Evolutionary conservation across 768 basidiomycete species (phyloP), one percentile per base, ranked within the genome.

Genomic region (Stropharia rugosoannulata): DNA sequence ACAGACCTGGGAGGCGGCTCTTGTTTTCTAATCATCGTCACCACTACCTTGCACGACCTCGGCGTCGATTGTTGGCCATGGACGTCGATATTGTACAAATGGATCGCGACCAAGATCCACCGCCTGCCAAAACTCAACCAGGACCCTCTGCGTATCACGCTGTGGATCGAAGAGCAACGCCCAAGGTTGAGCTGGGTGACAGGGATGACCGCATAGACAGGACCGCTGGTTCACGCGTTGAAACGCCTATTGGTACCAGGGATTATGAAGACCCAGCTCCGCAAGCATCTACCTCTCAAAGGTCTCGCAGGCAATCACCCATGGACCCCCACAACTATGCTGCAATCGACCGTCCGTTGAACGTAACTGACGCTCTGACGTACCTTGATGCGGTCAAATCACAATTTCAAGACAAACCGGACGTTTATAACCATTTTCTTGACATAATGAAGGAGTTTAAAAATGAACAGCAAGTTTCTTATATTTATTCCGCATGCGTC

Each of bases 391-490:
- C 89, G 25, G 94, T 97, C 73, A 97, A 97, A 75, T 75, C 81
- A 29, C 89, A 94, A 76, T 97, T 97, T 68, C 81, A 84, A 53
- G 89, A 94, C 70, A 86, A 91, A 69, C 93, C 94, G n/a, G 90
- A 93, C 66, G 93, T 95, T 40, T 97, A 97, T 73, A 96, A 97
- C 72, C 82, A 89, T 60, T 95, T 95, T 64, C 74, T 95, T 70
- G 93, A 96, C 69, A 95, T 97, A 66, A 97, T 97, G 97, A 98
- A 98, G 76, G 95, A 98, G 71, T 99, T 99, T 74, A 98, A 99
- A 75, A 92, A 92, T 64, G 93, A 96, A 67, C 75, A 79, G 91
- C 91, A 64, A 65, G 88, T 82, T 19, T 29, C 9, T 11, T 49
- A 25, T 37, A 49, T 13, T 56, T 52, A 42, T 44, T 25, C 16